phyloP scores from a whole-genome alignment of 2,329 filamentous ascomycete species.

The Venturia pyrina region DNA sequence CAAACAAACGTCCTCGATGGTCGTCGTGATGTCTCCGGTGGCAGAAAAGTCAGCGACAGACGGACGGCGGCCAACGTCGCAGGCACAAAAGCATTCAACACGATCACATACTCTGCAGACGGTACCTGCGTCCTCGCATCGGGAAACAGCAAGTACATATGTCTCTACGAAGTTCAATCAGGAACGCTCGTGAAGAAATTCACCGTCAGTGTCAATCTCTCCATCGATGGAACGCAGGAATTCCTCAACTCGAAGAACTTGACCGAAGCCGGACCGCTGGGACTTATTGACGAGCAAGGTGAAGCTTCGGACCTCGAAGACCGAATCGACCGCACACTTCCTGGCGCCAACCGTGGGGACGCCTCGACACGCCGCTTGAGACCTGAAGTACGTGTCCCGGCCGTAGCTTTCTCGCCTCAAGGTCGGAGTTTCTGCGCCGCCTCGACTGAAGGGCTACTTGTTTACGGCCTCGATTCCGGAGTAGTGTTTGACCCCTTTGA shows the following conservation, averaged over 20 bases:
- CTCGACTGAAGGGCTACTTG: conserved; percentile 83
- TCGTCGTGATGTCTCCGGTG: conserved; percentile 83
- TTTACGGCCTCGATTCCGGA: conserved; percentile 81
- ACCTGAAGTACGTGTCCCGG: conserved; percentile 75
- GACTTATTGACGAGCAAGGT: conserved; percentile 76
- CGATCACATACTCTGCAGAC: conserved; percentile 84
- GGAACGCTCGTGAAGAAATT: conserved; percentile 90
- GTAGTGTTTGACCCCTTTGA: conserved; percentile 93
- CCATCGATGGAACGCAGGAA: conserved; percentile 89
- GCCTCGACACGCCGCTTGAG: conserved; percentile 65
- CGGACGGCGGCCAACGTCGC: conserved; percentile 83
- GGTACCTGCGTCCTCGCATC: conserved; percentile 82
- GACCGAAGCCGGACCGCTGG: conserved; percentile 79
- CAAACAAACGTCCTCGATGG: conserved; percentile 83
- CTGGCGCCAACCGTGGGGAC: conserved; percentile 81
- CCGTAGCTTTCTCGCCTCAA: conserved; percentile 78
- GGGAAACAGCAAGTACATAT: conserved; percentile 98
- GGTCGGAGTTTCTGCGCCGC: conserved; percentile 89
- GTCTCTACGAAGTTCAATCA: conserved; percentile 87
- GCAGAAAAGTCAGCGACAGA: conserved; percentile 77
- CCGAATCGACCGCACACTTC: conserved; percentile 66
- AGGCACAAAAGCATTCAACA: conserved; percentile 82
- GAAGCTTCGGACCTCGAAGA: conserved; percentile 86
- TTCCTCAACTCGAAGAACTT: conserved; percentile 88
- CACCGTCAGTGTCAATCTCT: conserved; percentile 92